Conservation (phyloP, 768 basidiomycete species). For the Clathrus columnatus region DNA sequence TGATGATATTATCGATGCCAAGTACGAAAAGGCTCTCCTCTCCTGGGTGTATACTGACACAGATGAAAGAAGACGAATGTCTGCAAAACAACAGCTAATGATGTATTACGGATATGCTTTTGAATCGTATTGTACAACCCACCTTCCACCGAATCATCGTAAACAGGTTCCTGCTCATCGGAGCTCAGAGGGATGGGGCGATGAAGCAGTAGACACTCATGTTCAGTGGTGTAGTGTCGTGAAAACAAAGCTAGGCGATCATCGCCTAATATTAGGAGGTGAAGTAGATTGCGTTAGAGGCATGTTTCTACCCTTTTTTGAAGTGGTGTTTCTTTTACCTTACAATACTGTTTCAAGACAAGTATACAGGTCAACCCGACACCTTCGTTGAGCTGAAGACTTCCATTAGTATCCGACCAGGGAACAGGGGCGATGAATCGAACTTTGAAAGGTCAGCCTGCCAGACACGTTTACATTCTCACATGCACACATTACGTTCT, state of each 20-base stretch:
- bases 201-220: conserved; percentile 75
- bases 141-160: conserved; percentile 21
- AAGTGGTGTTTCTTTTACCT: neutral
- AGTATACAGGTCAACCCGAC: conserved; percentile 51
- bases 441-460: conserved; percentile 72
- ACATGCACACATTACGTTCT: too few species aligned
- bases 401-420: conserved; percentile 52
- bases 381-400: conserved; percentile 85
- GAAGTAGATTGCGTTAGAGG: conserved; percentile 88
- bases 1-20: conserved; percentile 50
- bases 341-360: conserved; percentile 35
- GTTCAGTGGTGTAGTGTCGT: conserved; percentile 88
- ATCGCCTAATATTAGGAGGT: conserved; percentile 70
- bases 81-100: conserved; percentile 52
- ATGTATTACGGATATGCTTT: conserved; percentile 85
- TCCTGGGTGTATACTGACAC: neutral
- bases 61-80: conserved; percentile 36
- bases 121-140: conserved; percentile 75
- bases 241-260: conserved; percentile 71
- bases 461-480: too few species aligned
- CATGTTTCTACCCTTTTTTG: too few species aligned
- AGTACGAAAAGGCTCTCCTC: conserved; percentile 36
- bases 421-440: conserved; percentile 49
- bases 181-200: conserved; percentile 47
- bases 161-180: conserved; percentile 12